phyloP scores from a whole-genome alignment of 305 asterid genomes.

The Lippia alba region DNA sequence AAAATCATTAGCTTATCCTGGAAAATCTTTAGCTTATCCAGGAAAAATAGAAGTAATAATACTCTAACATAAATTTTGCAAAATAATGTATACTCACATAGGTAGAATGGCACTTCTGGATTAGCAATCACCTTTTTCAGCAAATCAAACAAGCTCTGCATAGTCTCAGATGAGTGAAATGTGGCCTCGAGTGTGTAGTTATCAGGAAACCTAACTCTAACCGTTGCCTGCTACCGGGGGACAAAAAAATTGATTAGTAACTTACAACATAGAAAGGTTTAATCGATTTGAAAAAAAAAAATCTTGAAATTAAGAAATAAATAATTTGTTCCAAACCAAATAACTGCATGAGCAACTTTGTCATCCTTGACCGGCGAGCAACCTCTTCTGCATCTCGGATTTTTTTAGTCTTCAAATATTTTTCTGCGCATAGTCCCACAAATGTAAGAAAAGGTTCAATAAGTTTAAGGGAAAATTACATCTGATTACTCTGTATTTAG shows the following conservation, averaged over 20 bases:
- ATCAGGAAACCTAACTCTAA: constrained; percentile 93
- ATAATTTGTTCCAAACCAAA: constrained; percentile 24
- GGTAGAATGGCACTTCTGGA: constrained; percentile 77
- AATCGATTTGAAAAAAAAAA: neutral
- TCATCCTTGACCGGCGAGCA: constrained; percentile 83
- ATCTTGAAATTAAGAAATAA: constrained; percentile 9
- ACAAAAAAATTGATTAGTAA: constrained; percentile 14
- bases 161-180: constrained; percentile 87
- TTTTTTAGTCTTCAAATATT: constrained; percentile 80
- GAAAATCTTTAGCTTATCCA: constrained; percentile 24
- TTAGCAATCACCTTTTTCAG: constrained; percentile 64
- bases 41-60: neutral
- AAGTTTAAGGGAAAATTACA: too few relatives aligned
- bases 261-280: constrained; percentile 15
- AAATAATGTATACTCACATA: constrained; percentile 56
- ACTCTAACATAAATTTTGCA: constrained; percentile 10
- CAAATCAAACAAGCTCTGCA: constrained; percentile 78
- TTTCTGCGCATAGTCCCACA: constrained; percentile 54
- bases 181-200: constrained; percentile 82
- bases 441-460: neutral
- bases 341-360: constrained; percentile 63
- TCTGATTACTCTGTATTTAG: too few relatives aligned
- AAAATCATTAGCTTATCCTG: too few relatives aligned
- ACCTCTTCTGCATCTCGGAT: constrained; percentile 88
- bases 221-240: constrained; percentile 62